Percentiles rank a stretch among this genome's conserved stretches.
These are phyloP conservation scores for Pseudogymnoascus sp. DNA, from an alignment of 2,329 filamentous ascomycete genomes.

Conservation along the genomic window DNA sequence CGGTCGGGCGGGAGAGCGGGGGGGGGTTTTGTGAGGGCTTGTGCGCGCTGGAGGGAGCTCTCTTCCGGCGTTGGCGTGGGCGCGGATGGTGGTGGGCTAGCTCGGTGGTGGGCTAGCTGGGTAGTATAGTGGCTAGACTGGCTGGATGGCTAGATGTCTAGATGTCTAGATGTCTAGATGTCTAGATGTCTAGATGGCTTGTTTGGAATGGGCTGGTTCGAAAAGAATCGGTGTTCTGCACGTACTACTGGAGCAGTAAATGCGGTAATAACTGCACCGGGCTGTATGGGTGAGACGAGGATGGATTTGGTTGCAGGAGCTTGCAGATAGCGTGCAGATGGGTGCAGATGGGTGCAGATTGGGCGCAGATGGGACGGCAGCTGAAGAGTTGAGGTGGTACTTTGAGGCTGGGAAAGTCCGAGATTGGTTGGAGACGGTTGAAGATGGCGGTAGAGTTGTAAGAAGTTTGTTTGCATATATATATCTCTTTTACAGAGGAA, in stretches of 20 bases:
- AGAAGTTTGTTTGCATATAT: background rate
- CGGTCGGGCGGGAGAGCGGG: no score
- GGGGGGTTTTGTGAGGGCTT: background rate
- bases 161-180: background rate
- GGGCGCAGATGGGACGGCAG: background rate
- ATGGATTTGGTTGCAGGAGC: background rate
- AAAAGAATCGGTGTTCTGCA: background rate
- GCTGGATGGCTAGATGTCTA: background rate
- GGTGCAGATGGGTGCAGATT: background rate
- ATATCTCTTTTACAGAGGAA: background rate
- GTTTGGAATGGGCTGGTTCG: background rate
- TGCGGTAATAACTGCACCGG: background rate
- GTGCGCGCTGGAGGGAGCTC: background rate
- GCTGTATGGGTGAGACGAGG: background rate
- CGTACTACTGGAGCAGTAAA: background rate
- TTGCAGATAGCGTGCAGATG: background rate
- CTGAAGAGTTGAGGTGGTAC: background rate
- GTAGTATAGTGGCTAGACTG: background rate
- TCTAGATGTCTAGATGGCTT: background rate
- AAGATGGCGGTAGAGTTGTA: background rate
- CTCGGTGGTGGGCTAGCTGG: background rate
- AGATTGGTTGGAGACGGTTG: no score
- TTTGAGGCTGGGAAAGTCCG: background rate
- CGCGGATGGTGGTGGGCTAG: background rate
- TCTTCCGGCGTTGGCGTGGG: background rate